Base-by-base conservation (phyloP, 202 grass and related monocot genomes). In the Saccharum hybrid region DNA sequence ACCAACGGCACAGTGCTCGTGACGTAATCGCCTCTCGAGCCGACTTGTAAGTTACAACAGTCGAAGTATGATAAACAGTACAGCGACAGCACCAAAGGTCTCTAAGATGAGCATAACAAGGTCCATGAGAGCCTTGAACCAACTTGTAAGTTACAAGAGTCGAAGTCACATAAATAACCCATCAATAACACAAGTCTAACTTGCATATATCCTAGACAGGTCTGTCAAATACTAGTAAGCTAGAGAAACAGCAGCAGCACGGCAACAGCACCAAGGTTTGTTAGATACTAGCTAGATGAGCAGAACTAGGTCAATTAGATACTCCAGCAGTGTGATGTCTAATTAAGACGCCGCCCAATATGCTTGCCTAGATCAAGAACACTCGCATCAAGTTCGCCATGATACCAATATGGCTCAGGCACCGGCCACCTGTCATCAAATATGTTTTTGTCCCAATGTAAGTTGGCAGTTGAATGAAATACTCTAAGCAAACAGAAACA, bases 391-490 rank as follows among this genome's bases (percentile, higher is more conserved):
- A 83, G 71, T 18, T 0, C 8, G 52, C 81, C 72, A 66, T 83
- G 71, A 57, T 31, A 76, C 81, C 81, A 83, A 54, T 67, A 83
- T 43, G 71, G 5, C 45, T 67, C 2, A 1, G 71, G 81, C 61
- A 83, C 81, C 4, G 45, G 71, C 81, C 81, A 83, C 46, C 81
- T 83, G 45, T 19, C 34, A 83, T 75, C 61, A 2, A 83, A 33
- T 6, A 78, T 21, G 31, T 33, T n/a, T 65, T 48, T 19, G 7
- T 46, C 23, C 23, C 52, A 61, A 33, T 31, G 23, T 72, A 69
- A 39, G 46, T 68, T 30, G 2, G 12, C 15, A 57, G 26, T 39
- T 11, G 7, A 69, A 56, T 40, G 26, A 59, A 71, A 71, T 14
- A 46, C 2, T 81, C 7, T 6, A 54, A 54, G 51, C 28, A 60